Conservation (phyloP, 257 asterid genomes). For the Solanum tarijense region DNA sequence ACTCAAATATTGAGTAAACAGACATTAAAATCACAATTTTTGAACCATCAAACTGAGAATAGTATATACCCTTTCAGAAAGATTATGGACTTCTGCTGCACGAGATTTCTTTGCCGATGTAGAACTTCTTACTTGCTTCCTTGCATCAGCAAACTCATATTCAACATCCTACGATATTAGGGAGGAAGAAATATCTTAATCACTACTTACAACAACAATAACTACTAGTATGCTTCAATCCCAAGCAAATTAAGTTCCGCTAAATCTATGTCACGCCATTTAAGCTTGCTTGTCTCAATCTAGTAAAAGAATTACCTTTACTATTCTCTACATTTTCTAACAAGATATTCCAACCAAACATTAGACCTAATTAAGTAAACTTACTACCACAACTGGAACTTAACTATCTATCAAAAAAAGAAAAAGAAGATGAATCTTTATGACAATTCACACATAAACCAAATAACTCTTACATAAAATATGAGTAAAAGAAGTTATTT, state of each 20-base stretch:
- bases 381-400: not conserved
- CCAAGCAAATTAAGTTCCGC: not conserved
- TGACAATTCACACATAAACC: not conserved
- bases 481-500: not conserved
- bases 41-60: not conserved
- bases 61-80: constrained; percentile 31
- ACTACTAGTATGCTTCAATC: not conserved
- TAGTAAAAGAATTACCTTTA: not conserved
- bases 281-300: not conserved
- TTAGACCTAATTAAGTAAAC: not conserved
- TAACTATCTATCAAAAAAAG: not conserved
- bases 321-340: not conserved
- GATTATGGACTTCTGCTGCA: constrained; percentile 45
- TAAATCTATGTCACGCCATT: not conserved
- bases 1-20: not conserved
- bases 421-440: not conserved
- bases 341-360: not conserved
- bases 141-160: constrained; percentile 17
- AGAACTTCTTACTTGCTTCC: constrained; percentile 16
- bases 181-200: not conserved
- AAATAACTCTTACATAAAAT: not conserved
- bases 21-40: not conserved
- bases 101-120: constrained; percentile 31
- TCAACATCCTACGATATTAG: constrained; percentile 16
- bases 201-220: not conserved